Evolutionary conservation across 352 stramenopile species (phyloP).

Genomic region (Phytopythium kandeliae): DNA sequence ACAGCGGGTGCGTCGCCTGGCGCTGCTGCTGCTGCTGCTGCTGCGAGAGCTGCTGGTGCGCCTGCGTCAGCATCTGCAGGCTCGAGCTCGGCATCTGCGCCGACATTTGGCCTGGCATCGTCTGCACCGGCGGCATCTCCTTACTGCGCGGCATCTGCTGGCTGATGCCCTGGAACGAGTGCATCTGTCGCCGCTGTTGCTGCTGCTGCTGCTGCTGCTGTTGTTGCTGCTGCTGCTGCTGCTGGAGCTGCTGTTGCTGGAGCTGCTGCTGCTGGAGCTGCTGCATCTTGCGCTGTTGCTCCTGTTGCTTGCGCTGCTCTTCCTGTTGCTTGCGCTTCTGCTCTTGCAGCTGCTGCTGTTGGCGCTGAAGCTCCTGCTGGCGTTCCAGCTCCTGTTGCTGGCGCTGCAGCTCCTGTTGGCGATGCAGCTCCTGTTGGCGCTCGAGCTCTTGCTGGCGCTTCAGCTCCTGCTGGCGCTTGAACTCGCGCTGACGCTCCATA

Average conservation of each 20-base stretch:
- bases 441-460: constrained; percentile 24
- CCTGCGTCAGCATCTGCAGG: constrained; percentile 35
- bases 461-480: constrained; percentile 25
- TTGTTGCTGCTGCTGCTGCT: constrained; percentile 5
- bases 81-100: constrained; percentile 25
- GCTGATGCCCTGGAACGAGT: constrained; percentile 10
- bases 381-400: constrained; percentile 13
- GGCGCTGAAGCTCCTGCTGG: constrained; percentile 11
- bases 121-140: constrained; percentile 8
- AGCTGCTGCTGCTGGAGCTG: constrained; percentile 14
- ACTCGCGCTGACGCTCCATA: constrained; percentile 19
- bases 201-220: constrained; percentile 15
- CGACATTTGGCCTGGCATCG: constrained; percentile 10
- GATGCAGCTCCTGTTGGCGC: constrained; percentile 11
- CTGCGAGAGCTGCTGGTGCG: constrained; percentile 31
- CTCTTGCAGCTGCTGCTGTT: constrained; percentile 16
- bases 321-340: constrained; percentile 13
- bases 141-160: constrained; percentile 30
- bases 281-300: constrained; percentile 17
- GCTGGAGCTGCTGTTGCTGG: constrained; percentile 5
- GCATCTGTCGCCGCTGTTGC: constrained; percentile 27
- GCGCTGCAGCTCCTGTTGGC: constrained; percentile 10
- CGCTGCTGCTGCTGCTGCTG: constrained; percentile 27
- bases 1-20: constrained; percentile 38
- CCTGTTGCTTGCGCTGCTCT: constrained; percentile 16